phyloP scores from a whole-genome alignment of 2,329 filamentous ascomycete species.

The Cordyceps cicadae region DNA sequence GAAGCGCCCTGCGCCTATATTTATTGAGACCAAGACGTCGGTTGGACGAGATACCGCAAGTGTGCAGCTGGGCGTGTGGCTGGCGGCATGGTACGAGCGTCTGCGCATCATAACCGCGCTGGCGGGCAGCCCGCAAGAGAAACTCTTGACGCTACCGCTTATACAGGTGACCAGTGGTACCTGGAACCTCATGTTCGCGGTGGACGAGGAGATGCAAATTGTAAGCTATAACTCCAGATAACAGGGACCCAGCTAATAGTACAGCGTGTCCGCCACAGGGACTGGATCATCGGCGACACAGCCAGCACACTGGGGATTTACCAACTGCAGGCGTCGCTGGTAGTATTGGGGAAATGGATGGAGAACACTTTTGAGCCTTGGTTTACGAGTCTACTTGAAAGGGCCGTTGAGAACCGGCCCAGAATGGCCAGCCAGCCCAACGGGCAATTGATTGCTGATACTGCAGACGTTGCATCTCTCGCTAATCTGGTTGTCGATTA shows the following conservation, averaged over 20 bases:
- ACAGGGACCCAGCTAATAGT: not conserved
- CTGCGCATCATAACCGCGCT: not conserved
- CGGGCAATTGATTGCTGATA: too few relatives aligned
- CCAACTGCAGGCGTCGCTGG: not conserved
- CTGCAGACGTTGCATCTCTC: too few relatives aligned
- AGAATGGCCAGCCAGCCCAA: too few relatives aligned
- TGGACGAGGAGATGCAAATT: not conserved
- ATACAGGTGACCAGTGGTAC: not conserved
- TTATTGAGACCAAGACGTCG: not conserved
- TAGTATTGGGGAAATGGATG: not conserved
- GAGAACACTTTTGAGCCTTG: not conserved
- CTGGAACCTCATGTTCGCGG: not conserved
- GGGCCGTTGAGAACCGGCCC: not conserved
- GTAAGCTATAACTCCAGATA: not conserved
- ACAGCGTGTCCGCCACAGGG: not conserved
- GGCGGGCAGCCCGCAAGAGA: not conserved
- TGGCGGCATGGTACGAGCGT: not conserved
- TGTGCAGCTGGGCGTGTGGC: not conserved
- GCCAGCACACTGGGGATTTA: not conserved
- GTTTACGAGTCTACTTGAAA: not conserved
- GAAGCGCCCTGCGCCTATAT: not conserved
- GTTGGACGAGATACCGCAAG: not conserved
- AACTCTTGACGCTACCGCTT: not conserved
- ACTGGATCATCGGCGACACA: not conserved
- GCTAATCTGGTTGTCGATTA: too few relatives aligned